Base-by-base conservation (phyloP, 768 basidiomycete genomes). In the Tulasnella sp. region DNA sequence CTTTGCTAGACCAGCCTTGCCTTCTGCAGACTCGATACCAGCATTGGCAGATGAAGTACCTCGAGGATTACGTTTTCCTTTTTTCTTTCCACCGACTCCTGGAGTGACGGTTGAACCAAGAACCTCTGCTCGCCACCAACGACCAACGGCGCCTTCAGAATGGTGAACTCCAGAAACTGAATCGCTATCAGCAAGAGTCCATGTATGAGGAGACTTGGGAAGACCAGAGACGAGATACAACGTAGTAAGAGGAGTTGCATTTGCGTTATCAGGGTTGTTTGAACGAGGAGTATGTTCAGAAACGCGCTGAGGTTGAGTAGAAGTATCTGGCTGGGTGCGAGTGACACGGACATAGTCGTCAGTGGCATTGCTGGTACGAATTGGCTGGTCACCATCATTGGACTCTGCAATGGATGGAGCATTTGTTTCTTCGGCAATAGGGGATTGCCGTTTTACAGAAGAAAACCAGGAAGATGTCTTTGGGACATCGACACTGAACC, bases 101-200 rank as follows among this genome's bases (percentile, higher is more conserved):
- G 86, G 84, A 58, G 82, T 83, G 45, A 89, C 77, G 44, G 83
- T 87, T 63, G 82, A 85, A 3, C 90, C 89, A 16, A 92, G 76
- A 12, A 91, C 86, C 65, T 92, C 89, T 39, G 90, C 83, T 40
- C 87, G 70, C 87, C 87, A 92, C 80, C 84, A 91, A 41, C 87
- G 75, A 57, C 74, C 79, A 50, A 91, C 88, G 45, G 87, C 89
- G 52, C 84, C 82, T 39, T 88, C 85, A 35, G 75, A 72, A 60
- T 92, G 89, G 59, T 84, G 78, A 45, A 90, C 72, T 42, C 84
- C 86, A 44, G 82, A 66, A 46, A 87, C 81, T 1, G 85, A 75
- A 63, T 88, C 85, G 0, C 81, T 79, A 63, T 91, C 89, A 0
- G 85, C 81, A 37, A 89, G 75, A 15, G 85, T 84, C 88, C 90